A percentile compares a stretch with the other conserved stretches of the same genome.
Evolutionary conservation across 352 stramenopile species (phyloP).

Genomic region (Globisporangium orthogonon): DNA sequence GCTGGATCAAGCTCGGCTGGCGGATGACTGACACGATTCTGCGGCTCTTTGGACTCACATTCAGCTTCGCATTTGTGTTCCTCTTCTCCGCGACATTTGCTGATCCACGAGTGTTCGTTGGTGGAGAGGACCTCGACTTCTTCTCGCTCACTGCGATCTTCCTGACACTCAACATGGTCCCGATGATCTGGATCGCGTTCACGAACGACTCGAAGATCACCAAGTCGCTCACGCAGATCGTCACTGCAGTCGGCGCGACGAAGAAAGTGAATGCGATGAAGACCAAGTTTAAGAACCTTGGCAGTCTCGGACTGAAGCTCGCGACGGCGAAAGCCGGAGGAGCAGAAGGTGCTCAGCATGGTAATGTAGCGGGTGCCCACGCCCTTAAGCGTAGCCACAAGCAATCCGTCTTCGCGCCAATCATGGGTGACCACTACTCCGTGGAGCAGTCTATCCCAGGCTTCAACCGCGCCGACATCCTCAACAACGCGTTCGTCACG

Average conservation of each 20-base stretch:
- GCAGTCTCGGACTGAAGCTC: conserved; percentile 69
- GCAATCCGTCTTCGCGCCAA: conserved; percentile 63
- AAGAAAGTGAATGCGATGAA: conserved; percentile 81
- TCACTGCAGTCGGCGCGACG: conserved; percentile 60
- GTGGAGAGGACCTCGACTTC: conserved; percentile 62
- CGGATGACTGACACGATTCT: conserved; percentile 68
- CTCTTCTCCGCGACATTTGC: conserved; percentile 77
- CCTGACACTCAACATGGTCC: conserved; percentile 85
- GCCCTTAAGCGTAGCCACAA: conserved; percentile 29
- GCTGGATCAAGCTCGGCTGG: conserved; percentile 75
- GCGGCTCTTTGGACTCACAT: conserved; percentile 38
- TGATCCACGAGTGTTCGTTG: conserved; percentile 65
- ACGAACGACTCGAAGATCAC: conserved; percentile 84
- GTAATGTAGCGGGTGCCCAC: background rate
- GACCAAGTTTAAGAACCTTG: conserved; percentile 79
- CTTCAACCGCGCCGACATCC: conserved; percentile 65
- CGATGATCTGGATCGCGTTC: conserved; percentile 89
- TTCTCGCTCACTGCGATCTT: conserved; percentile 77
- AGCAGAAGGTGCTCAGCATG: conserved; percentile 10
- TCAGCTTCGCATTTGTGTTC: conserved; percentile 67
- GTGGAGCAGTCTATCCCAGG: conserved; percentile 70
- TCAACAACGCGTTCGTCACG: conserved; percentile 77
- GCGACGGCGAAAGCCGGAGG: conserved; percentile 30
- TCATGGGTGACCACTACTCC: conserved; percentile 76
- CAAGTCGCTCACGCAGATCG: conserved; percentile 75